Percentiles rank a stretch among this genome's conserved stretches.
phyloP scores from a whole-genome alignment of 495 filamentous ascomycete genomes.

The Neurospora sp. region DNA sequence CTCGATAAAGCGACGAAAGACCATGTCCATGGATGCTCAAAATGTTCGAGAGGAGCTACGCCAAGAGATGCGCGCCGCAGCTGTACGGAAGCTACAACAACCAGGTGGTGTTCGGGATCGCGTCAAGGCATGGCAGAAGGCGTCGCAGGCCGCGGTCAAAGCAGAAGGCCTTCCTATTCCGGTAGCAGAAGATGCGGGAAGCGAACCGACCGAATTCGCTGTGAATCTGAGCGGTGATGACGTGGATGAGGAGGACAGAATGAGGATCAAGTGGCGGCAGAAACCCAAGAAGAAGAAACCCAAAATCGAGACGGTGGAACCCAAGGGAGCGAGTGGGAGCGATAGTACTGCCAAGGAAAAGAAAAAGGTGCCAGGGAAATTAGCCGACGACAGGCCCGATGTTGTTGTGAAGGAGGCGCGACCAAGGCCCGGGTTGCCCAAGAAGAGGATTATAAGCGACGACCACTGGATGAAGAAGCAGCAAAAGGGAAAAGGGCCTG shows the following conservation, averaged over 20 bases:
- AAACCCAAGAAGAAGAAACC: conserved; percentile 24
- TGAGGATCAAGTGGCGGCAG: conserved; percentile 36
- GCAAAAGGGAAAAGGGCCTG: conserved; percentile 29
- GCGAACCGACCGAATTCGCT: conserved; percentile 35
- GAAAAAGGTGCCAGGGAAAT: conserved; percentile 21
- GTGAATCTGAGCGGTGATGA: conserved; percentile 34
- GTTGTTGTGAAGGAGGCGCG: not conserved
- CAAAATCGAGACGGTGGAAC: conserved; percentile 12
- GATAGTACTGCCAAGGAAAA: conserved; percentile 14
- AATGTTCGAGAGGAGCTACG: conserved; percentile 29
- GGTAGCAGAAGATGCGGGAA: conserved; percentile 27
- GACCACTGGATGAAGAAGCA: conserved; percentile 59
- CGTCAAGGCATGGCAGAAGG: conserved; percentile 71
- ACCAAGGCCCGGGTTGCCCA: conserved; percentile 35
- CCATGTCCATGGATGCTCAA: conserved; percentile 27
- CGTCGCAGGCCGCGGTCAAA: conserved; percentile 45
- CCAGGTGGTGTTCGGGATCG: conserved; percentile 51
- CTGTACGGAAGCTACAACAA: conserved; percentile 35
- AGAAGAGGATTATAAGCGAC: conserved; percentile 73
- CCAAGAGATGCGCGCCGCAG: conserved; percentile 40
- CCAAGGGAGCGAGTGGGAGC: conserved; percentile 15
- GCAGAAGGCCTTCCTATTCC: conserved; percentile 21
- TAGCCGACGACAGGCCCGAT: conserved; percentile 2
- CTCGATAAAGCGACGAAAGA: conserved; percentile 28
- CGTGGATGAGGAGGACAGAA: conserved; percentile 40